phyloP scores from a whole-genome alignment of 805 yeast genomes.

The Saccharomyces paradoxus region DNA sequence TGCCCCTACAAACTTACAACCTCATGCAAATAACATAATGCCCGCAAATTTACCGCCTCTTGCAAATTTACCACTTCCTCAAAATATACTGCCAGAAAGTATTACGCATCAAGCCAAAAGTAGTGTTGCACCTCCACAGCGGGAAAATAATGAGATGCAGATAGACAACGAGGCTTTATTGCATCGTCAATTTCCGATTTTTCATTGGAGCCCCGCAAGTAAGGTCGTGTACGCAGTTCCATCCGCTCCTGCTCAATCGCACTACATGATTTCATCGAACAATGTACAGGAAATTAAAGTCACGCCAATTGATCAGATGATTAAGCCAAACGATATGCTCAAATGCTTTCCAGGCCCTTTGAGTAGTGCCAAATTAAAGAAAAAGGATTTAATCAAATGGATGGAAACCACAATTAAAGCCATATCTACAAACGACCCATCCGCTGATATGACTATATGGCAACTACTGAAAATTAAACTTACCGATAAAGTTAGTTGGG shows the following conservation, averaged over 20 bases:
- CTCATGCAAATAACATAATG: background rate
- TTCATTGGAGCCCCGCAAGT: conserved; percentile 51
- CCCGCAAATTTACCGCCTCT: background rate
- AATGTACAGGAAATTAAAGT: conserved; percentile 30
- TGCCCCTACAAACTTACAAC: background rate
- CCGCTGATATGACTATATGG: conserved; percentile 18
- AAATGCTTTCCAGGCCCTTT: conserved; percentile 46
- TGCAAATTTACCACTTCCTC: background rate
- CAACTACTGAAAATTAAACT: conserved; percentile 21
- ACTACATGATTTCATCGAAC: conserved; percentile 27
- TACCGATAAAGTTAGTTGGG: conserved; percentile 20
- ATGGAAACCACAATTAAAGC: conserved; percentile 33
- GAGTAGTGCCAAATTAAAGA: conserved; percentile 42
- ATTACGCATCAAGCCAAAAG: background rate
- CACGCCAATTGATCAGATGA: conserved; percentile 26
- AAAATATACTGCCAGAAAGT: background rate
- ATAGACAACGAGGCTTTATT: conserved; percentile 48
- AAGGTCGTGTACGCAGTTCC: conserved; percentile 42
- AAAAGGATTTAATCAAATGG: conserved; percentile 67
- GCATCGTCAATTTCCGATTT: conserved; percentile 65
- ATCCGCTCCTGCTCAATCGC: conserved; percentile 10
- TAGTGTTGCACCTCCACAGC: background rate
- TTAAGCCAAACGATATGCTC: conserved; percentile 27
- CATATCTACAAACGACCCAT: conserved; percentile 14
- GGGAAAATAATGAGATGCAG: background rate